A percentile compares a stretch with the other conserved stretches of the same genome.
These are phyloP conservation scores for Penicillium turbatum DNA, from an alignment of 495 filamentous ascomycete species.

Conservation along the genomic window DNA sequence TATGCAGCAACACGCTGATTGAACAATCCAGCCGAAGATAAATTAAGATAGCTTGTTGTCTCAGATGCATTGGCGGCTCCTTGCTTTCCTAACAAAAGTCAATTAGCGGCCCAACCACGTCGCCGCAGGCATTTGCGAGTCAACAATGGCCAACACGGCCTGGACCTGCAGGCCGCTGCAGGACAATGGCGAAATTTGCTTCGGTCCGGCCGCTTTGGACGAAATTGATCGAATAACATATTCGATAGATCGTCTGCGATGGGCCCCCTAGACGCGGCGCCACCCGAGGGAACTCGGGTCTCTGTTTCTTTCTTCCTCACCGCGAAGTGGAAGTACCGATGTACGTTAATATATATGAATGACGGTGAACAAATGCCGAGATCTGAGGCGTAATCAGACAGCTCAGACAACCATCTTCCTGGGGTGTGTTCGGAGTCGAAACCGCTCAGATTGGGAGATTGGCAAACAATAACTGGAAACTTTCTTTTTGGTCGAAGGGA, in stretches of 20 bases:
- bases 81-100: not conserved
- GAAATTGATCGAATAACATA: not conserved
- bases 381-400: constrained; percentile 5
- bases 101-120: constrained; percentile 12
- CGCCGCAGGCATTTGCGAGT: constrained; percentile 1
- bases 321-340: not conserved
- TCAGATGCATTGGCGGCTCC: constrained; percentile 10
- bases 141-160: constrained; percentile 2
- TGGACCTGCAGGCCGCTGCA: constrained; percentile 4
- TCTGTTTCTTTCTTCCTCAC: not conserved
- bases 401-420: constrained; percentile 3
- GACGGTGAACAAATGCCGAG: not conserved
- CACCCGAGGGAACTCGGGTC: not conserved
- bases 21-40: not conserved
- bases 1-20: constrained; percentile 2
- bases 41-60: constrained; percentile 12
- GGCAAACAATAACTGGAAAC: no score
- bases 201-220: not conserved
- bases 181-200: not conserved
- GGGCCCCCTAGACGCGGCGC: not conserved
- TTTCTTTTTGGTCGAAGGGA: constrained; percentile 7
- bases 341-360: no score
- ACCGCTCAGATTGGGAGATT: no score
- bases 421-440: no score
- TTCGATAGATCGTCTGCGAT: constrained; percentile 6